A percentile compares a stretch with the other conserved stretches of the same genome.
Conservation (phyloP, 2,329 filamentous ascomycete species). For the Arthroderma uncinatum region DNA sequence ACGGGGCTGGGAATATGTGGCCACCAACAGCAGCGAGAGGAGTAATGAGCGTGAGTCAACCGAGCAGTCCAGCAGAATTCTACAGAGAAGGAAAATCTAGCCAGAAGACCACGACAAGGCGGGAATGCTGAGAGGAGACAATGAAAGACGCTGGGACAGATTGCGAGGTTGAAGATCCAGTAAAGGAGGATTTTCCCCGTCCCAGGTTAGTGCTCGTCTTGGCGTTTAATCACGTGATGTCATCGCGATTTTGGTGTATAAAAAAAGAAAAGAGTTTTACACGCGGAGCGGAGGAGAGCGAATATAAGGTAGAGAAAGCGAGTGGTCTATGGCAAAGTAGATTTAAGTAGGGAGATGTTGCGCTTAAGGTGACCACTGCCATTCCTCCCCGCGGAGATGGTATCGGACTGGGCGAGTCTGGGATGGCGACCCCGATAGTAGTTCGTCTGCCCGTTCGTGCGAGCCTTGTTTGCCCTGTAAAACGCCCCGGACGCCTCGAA, state of each 20-base stretch:
- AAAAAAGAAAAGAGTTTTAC: not conserved
- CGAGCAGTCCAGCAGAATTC: constrained; percentile 12
- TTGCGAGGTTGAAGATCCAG: constrained; percentile 15
- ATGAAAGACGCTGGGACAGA: constrained; percentile 19
- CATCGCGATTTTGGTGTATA: constrained; percentile 15
- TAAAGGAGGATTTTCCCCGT: constrained; percentile 32
- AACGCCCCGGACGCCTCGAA: not conserved
- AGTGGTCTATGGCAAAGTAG: too few species aligned
- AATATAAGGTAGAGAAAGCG: not conserved
- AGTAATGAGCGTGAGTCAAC: constrained; percentile 21
- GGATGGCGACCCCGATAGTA: too few species aligned
- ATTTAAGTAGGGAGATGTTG: too few species aligned
- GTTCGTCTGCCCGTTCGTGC: too few species aligned
- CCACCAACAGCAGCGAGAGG: constrained; percentile 1
- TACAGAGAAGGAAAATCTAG: constrained; percentile 5
- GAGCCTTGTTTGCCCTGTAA: too few species aligned
- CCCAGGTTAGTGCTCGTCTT: constrained; percentile 18
- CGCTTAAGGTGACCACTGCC: too few species aligned
- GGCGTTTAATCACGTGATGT: constrained; percentile 30
- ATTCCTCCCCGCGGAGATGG: too few species aligned
- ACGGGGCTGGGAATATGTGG: constrained; percentile 7
- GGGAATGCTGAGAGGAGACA: constrained; percentile 4
- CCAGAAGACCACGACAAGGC: not conserved
- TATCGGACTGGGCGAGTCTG: too few species aligned
- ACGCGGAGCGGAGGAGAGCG: not conserved